Evolutionary conservation across 139 green algal species (phyloP).

Genomic region (Chlorella sp.): DNA sequence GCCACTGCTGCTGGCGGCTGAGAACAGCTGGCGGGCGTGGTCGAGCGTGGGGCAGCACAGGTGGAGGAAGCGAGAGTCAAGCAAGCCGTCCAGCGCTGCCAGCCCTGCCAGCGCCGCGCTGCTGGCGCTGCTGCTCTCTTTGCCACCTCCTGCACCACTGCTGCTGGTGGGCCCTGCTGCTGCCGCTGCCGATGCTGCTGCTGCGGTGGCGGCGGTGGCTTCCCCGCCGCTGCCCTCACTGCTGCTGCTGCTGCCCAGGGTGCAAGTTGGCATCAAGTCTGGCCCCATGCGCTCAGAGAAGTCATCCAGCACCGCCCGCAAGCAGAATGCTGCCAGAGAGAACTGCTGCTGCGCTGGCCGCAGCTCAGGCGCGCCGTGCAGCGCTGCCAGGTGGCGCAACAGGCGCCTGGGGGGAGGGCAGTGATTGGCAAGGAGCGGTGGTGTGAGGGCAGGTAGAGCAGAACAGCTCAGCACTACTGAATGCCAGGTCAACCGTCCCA

Average conservation of each 20-base stretch:
- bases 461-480: too few relatives aligned
- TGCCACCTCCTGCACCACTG: background rate
- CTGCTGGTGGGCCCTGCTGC: background rate
- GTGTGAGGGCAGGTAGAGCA: too few relatives aligned
- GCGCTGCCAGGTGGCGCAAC: constrained; percentile 26
- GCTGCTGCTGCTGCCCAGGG: background rate
- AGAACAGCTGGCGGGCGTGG: constrained; percentile 29
- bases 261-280: background rate
- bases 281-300: constrained; percentile 22
- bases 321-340: constrained; percentile 42
- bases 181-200: too few relatives aligned
- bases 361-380: constrained; percentile 41
- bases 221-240: background rate
- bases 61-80: constrained; percentile 61
- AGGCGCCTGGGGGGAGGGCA: background rate
- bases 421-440: background rate
- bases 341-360: constrained; percentile 26
- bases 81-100: constrained; percentile 35
- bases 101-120: constrained; percentile 7
- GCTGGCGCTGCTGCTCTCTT: background rate
- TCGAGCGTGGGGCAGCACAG: constrained; percentile 67
- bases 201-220: too few relatives aligned
- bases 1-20: background rate
- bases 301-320: constrained; percentile 55
- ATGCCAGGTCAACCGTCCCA: too few relatives aligned